These are phyloP conservation scores for Hypoxylon sp. DNA, from an alignment of 2,329 filamentous ascomycete genomes.

Conservation along the genomic window DNA sequence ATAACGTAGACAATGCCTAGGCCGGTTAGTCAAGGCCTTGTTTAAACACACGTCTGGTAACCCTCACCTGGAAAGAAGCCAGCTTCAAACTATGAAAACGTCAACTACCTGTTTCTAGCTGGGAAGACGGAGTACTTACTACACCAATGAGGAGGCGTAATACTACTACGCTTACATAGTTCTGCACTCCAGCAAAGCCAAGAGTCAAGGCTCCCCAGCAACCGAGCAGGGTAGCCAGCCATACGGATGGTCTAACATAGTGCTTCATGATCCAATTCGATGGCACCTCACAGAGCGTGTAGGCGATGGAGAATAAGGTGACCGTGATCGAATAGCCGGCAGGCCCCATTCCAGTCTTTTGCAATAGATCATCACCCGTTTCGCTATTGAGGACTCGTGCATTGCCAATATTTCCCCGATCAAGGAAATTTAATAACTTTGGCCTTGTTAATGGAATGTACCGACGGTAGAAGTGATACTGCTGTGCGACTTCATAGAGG, in stretches of 20 bases:
- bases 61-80: constrained; percentile 67
- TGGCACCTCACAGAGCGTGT: constrained; percentile 71
- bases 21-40: background rate
- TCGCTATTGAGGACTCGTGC: constrained; percentile 60
- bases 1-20: constrained; percentile 47
- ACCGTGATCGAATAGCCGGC: constrained; percentile 70
- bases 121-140: constrained; percentile 46
- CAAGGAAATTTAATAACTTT: constrained; percentile 59
- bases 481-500: constrained; percentile 57
- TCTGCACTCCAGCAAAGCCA: constrained; percentile 45
- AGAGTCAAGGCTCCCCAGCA: constrained; percentile 51
- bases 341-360: constrained; percentile 54
- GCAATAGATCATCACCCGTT: constrained; percentile 58
- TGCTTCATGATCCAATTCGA: constrained; percentile 75
- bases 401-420: constrained; percentile 64
- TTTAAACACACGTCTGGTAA: background rate
- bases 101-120: background rate
- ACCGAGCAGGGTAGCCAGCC: constrained; percentile 73
- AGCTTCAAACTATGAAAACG: constrained; percentile 58
- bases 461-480: background rate
- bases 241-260: constrained; percentile 69
- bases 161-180: constrained; percentile 44
- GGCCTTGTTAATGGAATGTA: background rate
- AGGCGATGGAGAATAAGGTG: constrained; percentile 75
- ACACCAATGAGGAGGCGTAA: constrained; percentile 64